phyloP scores from a whole-genome alignment of 202 grass and related monocot genomes.

The Tripidium arundinaceum region DNA sequence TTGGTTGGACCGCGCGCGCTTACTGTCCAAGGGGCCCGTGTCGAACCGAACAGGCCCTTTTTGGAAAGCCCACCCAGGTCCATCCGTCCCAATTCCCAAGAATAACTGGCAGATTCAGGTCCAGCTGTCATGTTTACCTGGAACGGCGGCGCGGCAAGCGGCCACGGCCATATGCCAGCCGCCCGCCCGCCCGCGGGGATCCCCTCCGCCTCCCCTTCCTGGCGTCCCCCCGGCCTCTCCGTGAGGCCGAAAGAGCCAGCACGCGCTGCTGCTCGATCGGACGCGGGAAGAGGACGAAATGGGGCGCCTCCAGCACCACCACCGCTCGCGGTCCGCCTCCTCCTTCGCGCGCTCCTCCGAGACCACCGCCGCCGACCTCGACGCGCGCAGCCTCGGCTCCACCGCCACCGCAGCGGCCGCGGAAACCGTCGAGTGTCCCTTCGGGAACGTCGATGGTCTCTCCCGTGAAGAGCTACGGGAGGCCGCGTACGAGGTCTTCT shows the following conservation, averaged over 20 bases:
- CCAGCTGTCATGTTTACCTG: not conserved
- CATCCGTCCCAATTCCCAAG: not conserved
- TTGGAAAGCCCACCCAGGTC: not conserved
- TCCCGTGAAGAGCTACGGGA: slow-evolving; percentile 51
- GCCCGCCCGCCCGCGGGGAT: not conserved
- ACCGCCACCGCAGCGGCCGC: not conserved
- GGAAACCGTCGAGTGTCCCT: slow-evolving; percentile 56
- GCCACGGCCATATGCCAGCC: slow-evolving; percentile 13
- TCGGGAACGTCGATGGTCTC: slow-evolving; percentile 53
- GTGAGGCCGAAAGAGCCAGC: slow-evolving; percentile 9
- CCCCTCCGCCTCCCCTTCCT: not conserved
- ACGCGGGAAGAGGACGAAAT: slow-evolving; percentile 12
- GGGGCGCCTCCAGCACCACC: slow-evolving; percentile 46
- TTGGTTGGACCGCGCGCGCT: not conserved
- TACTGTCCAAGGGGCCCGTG: not conserved
- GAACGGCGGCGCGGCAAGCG: slow-evolving; percentile 13
- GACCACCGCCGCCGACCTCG: slow-evolving; percentile 23
- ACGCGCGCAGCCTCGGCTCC: slow-evolving; percentile 9
- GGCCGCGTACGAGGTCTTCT: slow-evolving; percentile 87
- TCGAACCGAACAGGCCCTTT: not conserved
- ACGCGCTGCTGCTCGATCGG: slow-evolving; percentile 22
- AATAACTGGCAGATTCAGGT: not conserved
- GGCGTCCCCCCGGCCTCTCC: slow-evolving; percentile 3
- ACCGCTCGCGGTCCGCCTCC: slow-evolving; percentile 45
- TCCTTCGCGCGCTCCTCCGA: slow-evolving; percentile 51